Evolutionary conservation across 148 eudicot genomes (phyloP).

Genomic region (Spergularia marina): DNA sequence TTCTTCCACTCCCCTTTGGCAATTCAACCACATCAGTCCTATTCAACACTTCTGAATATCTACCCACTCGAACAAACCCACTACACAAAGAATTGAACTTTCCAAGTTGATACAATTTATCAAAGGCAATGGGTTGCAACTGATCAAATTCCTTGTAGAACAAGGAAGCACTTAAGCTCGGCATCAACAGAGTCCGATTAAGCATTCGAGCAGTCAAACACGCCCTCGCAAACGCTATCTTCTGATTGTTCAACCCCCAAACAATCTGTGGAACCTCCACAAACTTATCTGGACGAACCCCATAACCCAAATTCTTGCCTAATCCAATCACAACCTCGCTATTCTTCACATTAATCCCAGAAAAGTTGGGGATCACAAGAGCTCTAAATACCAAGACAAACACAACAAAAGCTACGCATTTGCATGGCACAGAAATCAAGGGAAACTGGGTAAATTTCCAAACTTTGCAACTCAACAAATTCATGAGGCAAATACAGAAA

Average conservation of each 20-base stretch:
- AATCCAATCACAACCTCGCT: slow-evolving; percentile 17
- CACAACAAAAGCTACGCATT: slow-evolving; percentile 50
- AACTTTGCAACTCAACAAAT: slow-evolving; percentile 33
- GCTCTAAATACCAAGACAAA: slow-evolving; percentile 46
- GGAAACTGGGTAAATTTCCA: slow-evolving; percentile 38
- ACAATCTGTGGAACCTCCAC: slow-evolving; percentile 90
- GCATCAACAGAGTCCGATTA: slow-evolving; percentile 83
- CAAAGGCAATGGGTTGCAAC: slow-evolving; percentile 69
- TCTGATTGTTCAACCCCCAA: slow-evolving; percentile 98
- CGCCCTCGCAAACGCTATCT: slow-evolving; percentile 92
- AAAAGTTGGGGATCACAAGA: slow-evolving; percentile 35
- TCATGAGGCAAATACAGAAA: slow-evolving; percentile 29
- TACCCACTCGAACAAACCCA: slow-evolving; percentile 74
- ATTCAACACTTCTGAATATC: slow-evolving; percentile 53
- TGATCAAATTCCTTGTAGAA: slow-evolving; percentile 89
- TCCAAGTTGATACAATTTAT: slow-evolving; percentile 65
- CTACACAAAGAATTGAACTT: slow-evolving; percentile 66
- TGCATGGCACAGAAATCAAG: slow-evolving; percentile 48
- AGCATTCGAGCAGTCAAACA: slow-evolving; percentile 81
- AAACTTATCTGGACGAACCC: slow-evolving; percentile 45
- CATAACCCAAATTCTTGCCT: slow-evolving; percentile 12
- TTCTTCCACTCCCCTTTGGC: slow-evolving; percentile 88
- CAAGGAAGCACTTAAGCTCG: slow-evolving; percentile 85
- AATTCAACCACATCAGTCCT: slow-evolving; percentile 46
- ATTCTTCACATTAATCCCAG: slow-evolving; percentile 29